A percentile compares a stretch with the other conserved stretches of the same genome.
Conservation (phyloP, 768 basidiomycete species). For the Amanita thiersii region DNA sequence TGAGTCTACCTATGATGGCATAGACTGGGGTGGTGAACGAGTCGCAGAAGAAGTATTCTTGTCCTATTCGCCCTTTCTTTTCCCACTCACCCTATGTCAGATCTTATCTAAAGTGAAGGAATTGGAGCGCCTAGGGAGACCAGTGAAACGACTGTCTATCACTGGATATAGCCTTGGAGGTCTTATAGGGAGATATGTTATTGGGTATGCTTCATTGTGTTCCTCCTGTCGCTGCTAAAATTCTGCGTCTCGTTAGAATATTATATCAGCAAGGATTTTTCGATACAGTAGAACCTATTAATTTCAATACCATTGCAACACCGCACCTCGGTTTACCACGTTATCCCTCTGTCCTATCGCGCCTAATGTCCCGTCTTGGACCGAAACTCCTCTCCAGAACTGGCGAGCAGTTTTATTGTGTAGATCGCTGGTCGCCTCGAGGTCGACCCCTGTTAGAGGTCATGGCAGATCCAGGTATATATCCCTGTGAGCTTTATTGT, state of each 20-base stretch:
- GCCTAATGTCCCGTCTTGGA: constrained; percentile 46
- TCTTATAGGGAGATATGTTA: constrained; percentile 21
- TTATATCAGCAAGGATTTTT: constrained; percentile 68
- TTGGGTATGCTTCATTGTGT: constrained; percentile 41
- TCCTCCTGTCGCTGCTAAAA: constrained; percentile 26
- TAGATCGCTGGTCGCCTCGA: constrained; percentile 62
- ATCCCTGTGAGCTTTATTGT: constrained; percentile 5
- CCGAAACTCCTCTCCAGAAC: constrained; percentile 69
- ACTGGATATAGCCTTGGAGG: constrained; percentile 81
- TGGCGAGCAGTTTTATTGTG: constrained; percentile 70
- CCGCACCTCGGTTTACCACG: constrained; percentile 73
- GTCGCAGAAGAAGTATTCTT: constrained; percentile 65
- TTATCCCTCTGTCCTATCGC: constrained; percentile 53
- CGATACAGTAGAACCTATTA: constrained; percentile 57
- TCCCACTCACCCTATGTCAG: constrained; percentile 23
- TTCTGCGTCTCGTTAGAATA: constrained; percentile 36
- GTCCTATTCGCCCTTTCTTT: background rate
- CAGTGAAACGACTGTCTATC: constrained; percentile 62
- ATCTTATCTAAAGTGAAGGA: constrained; percentile 46
- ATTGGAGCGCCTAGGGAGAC: constrained; percentile 43
- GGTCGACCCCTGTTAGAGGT: constrained; percentile 66
- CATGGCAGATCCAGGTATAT: constrained; percentile 71
- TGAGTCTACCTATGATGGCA: constrained; percentile 71
- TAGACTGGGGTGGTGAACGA: constrained; percentile 79
- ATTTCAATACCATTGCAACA: constrained; percentile 79